Evolutionary conservation across 345 rosid species (phyloP).

Genomic region (Arabis hirsuta): DNA sequence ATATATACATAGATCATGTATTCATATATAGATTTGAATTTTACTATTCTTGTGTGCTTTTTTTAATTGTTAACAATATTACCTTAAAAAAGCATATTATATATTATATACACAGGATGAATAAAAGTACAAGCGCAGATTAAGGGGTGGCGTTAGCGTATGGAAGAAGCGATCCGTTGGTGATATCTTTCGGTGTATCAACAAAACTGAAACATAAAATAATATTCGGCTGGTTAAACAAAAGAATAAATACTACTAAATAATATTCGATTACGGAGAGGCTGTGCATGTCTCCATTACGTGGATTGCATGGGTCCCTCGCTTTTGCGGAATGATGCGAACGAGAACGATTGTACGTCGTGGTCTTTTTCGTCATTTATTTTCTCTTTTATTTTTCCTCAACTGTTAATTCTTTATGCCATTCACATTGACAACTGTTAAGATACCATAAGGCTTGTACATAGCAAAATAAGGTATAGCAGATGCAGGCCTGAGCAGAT

Average conservation of each 20-base stretch:
- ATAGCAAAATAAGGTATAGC: neutral
- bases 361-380: constrained; percentile 41
- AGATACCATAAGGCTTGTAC: neutral
- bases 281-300: constrained; percentile 54
- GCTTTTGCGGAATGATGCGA: constrained; percentile 33
- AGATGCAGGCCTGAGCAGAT: no score
- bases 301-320: constrained; percentile 65
- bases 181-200: constrained; percentile 28
- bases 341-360: constrained; percentile 40
- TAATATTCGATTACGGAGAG: constrained; percentile 37
- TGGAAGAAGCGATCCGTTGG: constrained; percentile 12
- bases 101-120: neutral
- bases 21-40: neutral
- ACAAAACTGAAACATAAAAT: constrained; percentile 3
- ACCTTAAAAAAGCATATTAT: neutral
- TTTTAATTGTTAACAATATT: neutral
- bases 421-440: constrained; percentile 23
- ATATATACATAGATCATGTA: no score
- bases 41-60: constrained; percentile 21
- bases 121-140: constrained; percentile 20
- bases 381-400: neutral
- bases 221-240: neutral
- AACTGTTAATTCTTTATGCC: constrained; percentile 9
- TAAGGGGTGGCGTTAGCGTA: constrained; percentile 29
- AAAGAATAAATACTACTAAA: constrained; percentile 29